Base-by-base conservation (phyloP, 805 yeast genomes). In the Huiozyma sinensis region DNA sequence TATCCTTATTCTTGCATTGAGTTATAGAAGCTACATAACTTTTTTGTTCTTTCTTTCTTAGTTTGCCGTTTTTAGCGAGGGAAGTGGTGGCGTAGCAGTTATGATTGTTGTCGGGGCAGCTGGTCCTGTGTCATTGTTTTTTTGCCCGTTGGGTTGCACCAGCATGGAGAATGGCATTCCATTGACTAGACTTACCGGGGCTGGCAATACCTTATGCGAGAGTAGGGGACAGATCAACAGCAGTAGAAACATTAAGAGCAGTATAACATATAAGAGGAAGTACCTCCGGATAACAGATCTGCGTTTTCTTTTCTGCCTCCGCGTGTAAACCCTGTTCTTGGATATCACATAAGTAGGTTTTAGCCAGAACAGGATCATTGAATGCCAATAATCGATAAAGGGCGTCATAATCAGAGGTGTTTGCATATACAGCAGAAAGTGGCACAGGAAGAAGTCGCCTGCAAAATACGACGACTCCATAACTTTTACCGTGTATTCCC, bases 401-500 rank as follows among this genome's bases (percentile, higher is more conserved):
- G 89, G 89, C 36, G 79, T 63, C 33, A 81, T 66, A 33, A 81
- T 59, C 11, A 82, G 47, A 1, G 88, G 88, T 7, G 79, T 61
- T 50, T 81, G 85, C 6, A 71, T 58, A 47, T 75, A 72, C 41
- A 81, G 62, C 10, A 83, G 59, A 36, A 73, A 50, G 55, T 83
- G 88, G 0, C 81, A 76, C 30, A 81, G 63, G 29, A 73, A 57
- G 45, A 79, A 70, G 59, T 83, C 92, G 5, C 73, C 76, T 0
- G 82, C 76, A 65, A 81, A 83, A 45, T 73, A 72, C n/a, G 81
- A 72, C 68, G 80, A 67, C 56, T 83, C 92, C 52, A 74, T 71
- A 1, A 73, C 61, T 52, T 83, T 83, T 45, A 85, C 80, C 24
- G 75, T 44, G 42, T 66, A 75, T 55, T 82, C 90, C 52, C 90